phyloP scores from a whole-genome alignment of 2,329 filamentous ascomycete species.

The Fusarium odoratissimum region DNA sequence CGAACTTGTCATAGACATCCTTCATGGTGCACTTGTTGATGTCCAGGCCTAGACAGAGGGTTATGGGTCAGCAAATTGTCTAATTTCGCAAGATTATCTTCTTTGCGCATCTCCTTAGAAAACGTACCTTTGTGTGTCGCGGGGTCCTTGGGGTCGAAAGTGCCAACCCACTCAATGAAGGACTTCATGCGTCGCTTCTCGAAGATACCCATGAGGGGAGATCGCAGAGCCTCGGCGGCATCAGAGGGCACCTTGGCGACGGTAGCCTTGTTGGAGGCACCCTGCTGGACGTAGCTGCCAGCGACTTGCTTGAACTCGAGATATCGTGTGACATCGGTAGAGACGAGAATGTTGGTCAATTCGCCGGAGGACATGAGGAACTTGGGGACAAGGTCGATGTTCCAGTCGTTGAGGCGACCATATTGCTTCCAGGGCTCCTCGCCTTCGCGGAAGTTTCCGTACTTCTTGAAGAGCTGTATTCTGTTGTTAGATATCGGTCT shows the following conservation, averaged over 20 bases:
- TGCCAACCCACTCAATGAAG: slow-evolving; percentile 95
- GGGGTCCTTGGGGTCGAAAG: slow-evolving; percentile 84
- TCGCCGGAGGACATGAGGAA: slow-evolving; percentile 98
- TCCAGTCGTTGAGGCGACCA: slow-evolving; percentile 97
- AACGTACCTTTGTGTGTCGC: slow-evolving; percentile 86
- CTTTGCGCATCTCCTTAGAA: neutral
- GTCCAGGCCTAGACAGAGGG: slow-evolving; percentile 73
- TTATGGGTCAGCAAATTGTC: slow-evolving; percentile 25
- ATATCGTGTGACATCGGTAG: slow-evolving; percentile 89
- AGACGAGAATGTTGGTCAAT: slow-evolving; percentile 97
- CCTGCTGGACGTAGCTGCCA: slow-evolving; percentile 96
- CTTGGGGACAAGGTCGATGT: slow-evolving; percentile 98
- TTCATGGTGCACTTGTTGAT: slow-evolving; percentile 87
- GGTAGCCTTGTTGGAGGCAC: slow-evolving; percentile 82
- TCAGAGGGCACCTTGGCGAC: slow-evolving; percentile 98
- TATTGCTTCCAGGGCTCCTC: slow-evolving; percentile 99
- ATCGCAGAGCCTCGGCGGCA: slow-evolving; percentile 88
- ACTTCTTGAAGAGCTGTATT: slow-evolving; percentile 91
- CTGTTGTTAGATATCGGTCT: slow-evolving; percentile 39
- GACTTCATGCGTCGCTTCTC: slow-evolving; percentile 98
- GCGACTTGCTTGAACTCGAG: slow-evolving; percentile 95
- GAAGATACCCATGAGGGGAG: slow-evolving; percentile 95
- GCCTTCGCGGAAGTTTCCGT: slow-evolving; percentile 81
- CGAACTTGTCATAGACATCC: slow-evolving; percentile 99
- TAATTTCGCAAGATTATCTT: neutral